Conservation (phyloP, 2,329 filamentous ascomycete species). For the Sporothrix protearum region DNA sequence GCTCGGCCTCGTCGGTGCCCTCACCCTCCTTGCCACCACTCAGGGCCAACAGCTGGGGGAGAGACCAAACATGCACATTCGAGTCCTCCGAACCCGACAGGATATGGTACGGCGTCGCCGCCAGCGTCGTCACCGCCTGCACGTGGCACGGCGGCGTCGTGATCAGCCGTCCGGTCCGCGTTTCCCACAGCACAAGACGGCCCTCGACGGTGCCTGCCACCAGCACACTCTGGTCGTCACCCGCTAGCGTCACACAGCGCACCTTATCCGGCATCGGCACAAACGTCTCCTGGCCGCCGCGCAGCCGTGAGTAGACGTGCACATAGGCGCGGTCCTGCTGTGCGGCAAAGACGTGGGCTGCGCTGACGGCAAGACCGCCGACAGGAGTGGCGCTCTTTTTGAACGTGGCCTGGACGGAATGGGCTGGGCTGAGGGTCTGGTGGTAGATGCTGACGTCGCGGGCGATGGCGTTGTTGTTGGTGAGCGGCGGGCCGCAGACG, state of each 20-base stretch:
- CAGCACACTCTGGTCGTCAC: conserved; percentile 55
- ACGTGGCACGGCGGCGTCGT: conserved; percentile 75
- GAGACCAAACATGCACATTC: conserved; percentile 87
- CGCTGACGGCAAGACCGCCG: conserved; percentile 75
- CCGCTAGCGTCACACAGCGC: conserved; percentile 68
- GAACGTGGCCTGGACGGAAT: conserved; percentile 71
- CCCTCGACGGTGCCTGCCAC: conserved; percentile 81
- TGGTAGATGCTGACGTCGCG: conserved; percentile 86
- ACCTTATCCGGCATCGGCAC: conserved; percentile 87
- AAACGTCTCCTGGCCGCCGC: conserved; percentile 81
- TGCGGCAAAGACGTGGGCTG: conserved; percentile 83
- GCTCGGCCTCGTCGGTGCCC: conserved; percentile 52
- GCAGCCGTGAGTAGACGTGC: conserved; percentile 82
- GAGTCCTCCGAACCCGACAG: conserved; percentile 81
- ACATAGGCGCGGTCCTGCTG: conserved; percentile 89
- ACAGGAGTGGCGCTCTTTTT: conserved; percentile 86
- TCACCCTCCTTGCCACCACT: conserved; percentile 5
- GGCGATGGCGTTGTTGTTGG: conserved; percentile 50
- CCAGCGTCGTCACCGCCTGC: conserved; percentile 73
- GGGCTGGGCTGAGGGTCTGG: conserved; percentile 74
- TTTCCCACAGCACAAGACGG: conserved; percentile 87
- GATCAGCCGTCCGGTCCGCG: conserved; percentile 70
- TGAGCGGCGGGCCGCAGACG: conserved; percentile 54
- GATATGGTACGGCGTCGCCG: conserved; percentile 66
- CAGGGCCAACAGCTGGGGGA: conserved; percentile 66